These are phyloP conservation scores for Lentinula boryana DNA, from an alignment of 768 basidiomycete genomes.

Conservation along the genomic window DNA sequence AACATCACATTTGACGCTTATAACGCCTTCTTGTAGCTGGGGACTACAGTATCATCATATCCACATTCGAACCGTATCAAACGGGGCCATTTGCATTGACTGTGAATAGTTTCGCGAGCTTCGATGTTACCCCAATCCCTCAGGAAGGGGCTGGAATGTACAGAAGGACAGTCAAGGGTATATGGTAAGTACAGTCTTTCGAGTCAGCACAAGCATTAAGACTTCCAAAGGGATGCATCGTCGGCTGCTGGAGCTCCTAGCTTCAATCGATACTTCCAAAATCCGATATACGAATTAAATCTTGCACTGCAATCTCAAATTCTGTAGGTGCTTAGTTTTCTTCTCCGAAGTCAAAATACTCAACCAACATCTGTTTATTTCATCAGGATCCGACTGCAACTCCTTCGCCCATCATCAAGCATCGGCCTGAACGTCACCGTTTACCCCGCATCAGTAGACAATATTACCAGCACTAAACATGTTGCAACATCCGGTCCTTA, in stretches of 20 bases:
- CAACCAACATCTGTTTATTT: neutral
- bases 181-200: conserved; percentile 48
- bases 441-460: conserved; percentile 31
- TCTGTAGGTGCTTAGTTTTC: conserved; percentile 34
- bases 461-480: conserved; percentile 27
- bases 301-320: conserved; percentile 48
- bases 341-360: neutral
- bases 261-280: conserved; percentile 55
- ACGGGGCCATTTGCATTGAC: conserved; percentile 60
- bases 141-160: conserved; percentile 95
- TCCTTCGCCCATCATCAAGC: conserved; percentile 35
- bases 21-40: conserved; percentile 43
- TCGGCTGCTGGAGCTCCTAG: conserved; percentile 69
- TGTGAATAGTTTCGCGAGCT: conserved; percentile 53
- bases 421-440: conserved; percentile 56
- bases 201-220: neutral
- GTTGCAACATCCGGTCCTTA: conserved; percentile 77
- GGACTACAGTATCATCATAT: conserved; percentile 78
- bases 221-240: conserved; percentile 38
- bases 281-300: conserved; percentile 64
- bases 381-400: conserved; percentile 64
- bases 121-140: conserved; percentile 62
- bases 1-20: neutral
- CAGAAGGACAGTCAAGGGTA: conserved; percentile 54
- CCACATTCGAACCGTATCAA: conserved; percentile 74